These are phyloP conservation scores for Cynanchum wilfordii DNA, from an alignment of 257 asterid species.

Conservation along the genomic window DNA sequence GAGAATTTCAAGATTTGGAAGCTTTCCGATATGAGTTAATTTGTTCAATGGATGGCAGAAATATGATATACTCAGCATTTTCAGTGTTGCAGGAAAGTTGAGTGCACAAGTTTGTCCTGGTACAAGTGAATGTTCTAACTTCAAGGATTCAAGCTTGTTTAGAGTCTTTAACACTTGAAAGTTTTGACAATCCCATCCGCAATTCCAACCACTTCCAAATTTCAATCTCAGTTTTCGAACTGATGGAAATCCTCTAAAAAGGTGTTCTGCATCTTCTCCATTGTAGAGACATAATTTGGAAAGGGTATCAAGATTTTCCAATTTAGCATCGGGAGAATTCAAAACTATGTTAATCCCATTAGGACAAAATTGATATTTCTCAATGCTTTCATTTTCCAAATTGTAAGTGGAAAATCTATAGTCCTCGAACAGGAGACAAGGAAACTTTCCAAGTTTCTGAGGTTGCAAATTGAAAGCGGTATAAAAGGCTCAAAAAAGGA, in stretches of 20 bases:
- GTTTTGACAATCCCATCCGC: not conserved
- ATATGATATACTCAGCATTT: not conserved
- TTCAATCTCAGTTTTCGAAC: not conserved
- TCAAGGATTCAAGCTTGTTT: not conserved
- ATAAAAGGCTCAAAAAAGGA: no score
- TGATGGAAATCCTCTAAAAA: not conserved
- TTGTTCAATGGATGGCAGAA: not conserved
- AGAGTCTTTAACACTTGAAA: not conserved
- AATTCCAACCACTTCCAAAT: not conserved
- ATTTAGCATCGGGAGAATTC: not conserved
- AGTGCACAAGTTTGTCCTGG: not conserved
- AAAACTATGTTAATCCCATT: no score
- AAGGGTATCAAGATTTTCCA: not conserved
- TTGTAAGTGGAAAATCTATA: not conserved
- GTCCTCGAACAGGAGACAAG: not conserved
- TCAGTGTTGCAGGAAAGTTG: not conserved
- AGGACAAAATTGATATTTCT: not conserved
- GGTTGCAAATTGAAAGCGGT: not conserved
- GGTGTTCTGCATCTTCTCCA: not conserved
- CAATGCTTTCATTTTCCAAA: not conserved
- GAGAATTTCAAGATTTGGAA: slow-evolving; percentile 1
- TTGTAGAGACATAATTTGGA: not conserved
- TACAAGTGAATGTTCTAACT: not conserved
- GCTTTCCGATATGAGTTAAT: not conserved
- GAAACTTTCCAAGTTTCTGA: not conserved